These are phyloP conservation scores for Trypanosoma theileri DNA, from an alignment of 208 protist species.

Conservation along the genomic window DNA sequence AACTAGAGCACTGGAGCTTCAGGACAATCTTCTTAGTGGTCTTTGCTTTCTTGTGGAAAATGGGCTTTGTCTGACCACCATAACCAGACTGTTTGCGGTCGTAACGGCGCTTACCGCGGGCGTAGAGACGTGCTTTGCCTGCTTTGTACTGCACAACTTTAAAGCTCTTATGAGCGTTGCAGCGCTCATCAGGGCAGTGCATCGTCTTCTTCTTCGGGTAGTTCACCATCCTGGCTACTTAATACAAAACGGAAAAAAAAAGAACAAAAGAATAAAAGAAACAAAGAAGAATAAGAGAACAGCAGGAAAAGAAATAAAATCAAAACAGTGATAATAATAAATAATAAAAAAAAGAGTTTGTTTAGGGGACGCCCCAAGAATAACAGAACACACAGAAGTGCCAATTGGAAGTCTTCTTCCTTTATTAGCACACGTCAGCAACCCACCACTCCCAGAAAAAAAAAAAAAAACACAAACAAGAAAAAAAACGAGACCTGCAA, in stretches of 20 bases:
- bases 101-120: conserved; percentile 99
- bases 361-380: too few relatives aligned
- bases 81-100: conserved; percentile 99
- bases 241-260: conserved; percentile 10
- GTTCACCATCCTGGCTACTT: conserved; percentile 29
- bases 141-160: conserved; percentile 99
- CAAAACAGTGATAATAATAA: conserved; percentile 8
- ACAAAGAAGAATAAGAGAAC: conserved; percentile 10
- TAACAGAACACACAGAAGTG: too few relatives aligned
- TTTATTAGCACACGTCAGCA: too few relatives aligned
- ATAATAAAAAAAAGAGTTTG: too few relatives aligned
- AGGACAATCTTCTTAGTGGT: conserved; percentile 99
- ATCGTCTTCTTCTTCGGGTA: conserved; percentile 94
- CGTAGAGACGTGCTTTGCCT: conserved; percentile 98
- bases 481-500: conserved; percentile 15
- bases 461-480: conserved; percentile 20
- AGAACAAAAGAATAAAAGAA: not conserved
- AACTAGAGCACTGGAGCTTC: conserved; percentile 97
- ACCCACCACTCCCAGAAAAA: not conserved
- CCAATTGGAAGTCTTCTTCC: too few relatives aligned
- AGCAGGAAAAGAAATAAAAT: conserved; percentile 10
- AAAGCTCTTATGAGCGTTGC: conserved; percentile 96
- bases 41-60: conserved; percentile 99
- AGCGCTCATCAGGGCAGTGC: conserved; percentile 87
- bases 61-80: conserved; percentile 99